A percentile compares a stretch with the other conserved stretches of the same genome.
Evolutionary conservation across 352 stramenopile genomes (phyloP).

Genomic region (Pythium graminicola): DNA sequence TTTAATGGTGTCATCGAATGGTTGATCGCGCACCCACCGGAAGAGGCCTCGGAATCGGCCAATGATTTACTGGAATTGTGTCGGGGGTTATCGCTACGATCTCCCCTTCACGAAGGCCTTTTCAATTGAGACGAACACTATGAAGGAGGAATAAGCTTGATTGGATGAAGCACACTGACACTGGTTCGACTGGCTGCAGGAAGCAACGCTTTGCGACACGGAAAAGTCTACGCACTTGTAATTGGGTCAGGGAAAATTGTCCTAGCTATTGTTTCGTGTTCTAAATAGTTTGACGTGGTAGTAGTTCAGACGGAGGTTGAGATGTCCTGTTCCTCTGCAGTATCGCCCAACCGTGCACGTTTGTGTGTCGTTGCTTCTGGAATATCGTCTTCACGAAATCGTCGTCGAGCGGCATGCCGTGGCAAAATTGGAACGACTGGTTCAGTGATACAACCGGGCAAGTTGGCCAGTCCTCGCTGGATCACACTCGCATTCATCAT

Average conservation of each 20-base stretch:
- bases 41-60: constrained; percentile 41
- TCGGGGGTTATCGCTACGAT: constrained; percentile 51
- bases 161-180: background rate
- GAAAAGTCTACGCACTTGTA: constrained; percentile 14
- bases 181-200: background rate
- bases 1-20: constrained; percentile 53
- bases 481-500: constrained; percentile 79
- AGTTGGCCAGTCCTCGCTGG: constrained; percentile 37
- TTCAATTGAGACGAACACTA: background rate
- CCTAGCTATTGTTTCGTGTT: constrained; percentile 22
- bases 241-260: constrained; percentile 14
- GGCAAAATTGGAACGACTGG: constrained; percentile 64
- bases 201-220: background rate
- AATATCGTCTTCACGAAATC: constrained; percentile 41
- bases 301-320: constrained; percentile 36
- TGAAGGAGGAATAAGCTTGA: background rate
- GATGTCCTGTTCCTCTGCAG: constrained; percentile 51
- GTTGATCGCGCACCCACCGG: constrained; percentile 51
- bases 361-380: constrained; percentile 39
- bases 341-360: constrained; percentile 42
- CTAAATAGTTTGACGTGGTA: constrained; percentile 20
- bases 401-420: constrained; percentile 54
- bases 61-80: constrained; percentile 68
- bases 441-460: constrained; percentile 56
- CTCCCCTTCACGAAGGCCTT: constrained; percentile 11